A percentile compares a stretch with the other conserved stretches of the same genome.
Conservation (phyloP, 257 asterid species). For the Marsdenia floribunda region DNA sequence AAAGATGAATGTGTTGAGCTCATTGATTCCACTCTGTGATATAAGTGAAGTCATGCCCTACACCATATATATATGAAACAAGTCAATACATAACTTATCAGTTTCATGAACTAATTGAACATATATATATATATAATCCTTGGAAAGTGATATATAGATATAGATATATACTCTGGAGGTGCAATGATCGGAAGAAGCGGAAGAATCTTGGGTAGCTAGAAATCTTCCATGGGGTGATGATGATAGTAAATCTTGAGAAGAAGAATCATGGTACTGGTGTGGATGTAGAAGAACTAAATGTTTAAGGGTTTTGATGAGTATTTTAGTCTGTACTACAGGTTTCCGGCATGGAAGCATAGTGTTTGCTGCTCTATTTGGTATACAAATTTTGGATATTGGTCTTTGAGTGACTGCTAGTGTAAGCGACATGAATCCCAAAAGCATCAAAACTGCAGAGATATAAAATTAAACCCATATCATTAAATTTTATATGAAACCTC, state of each 20-base stretch:
- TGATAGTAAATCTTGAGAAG: not conserved
- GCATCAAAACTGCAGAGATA: slow-evolving; percentile 53
- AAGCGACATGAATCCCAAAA: slow-evolving; percentile 72
- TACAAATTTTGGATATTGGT: slow-evolving; percentile 50
- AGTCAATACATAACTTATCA: no score
- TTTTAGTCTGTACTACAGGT: slow-evolving; percentile 1
- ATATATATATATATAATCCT: no score
- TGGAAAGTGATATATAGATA: no score
- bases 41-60: slow-evolving; percentile 69
- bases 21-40: slow-evolving; percentile 49
- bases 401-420: slow-evolving; percentile 50
- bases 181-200: slow-evolving; percentile 43
- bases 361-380: slow-evolving; percentile 40
- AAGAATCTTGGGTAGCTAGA: slow-evolving; percentile 22
- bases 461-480: not conserved
- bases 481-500: not conserved
- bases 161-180: slow-evolving; percentile 37
- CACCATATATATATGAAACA: not conserved
- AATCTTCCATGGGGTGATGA: slow-evolving; percentile 17
- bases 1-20: slow-evolving; percentile 71
- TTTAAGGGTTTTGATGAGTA: slow-evolving; percentile 12
- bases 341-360: slow-evolving; percentile 62
- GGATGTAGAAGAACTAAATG: not conserved
- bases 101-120: no score
- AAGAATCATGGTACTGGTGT: not conserved